phyloP scores from a whole-genome alignment of 73 alveolate genomes.

The Urostyla sp. region DNA sequence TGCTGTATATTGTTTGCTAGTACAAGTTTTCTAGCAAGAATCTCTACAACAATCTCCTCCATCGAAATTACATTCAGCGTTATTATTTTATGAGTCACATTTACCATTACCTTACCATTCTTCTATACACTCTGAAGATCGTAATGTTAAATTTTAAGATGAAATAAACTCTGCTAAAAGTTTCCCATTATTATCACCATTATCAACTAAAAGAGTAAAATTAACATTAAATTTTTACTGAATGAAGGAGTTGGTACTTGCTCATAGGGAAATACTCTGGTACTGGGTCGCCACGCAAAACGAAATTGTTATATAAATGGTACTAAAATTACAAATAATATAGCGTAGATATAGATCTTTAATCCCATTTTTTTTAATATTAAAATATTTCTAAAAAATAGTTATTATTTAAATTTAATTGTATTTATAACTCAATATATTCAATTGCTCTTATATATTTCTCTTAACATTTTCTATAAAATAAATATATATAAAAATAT shows the following conservation, averaged over 20 bases:
- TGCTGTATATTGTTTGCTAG: background rate
- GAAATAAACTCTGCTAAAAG: slow-evolving; percentile 28
- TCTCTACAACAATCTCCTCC: slow-evolving; percentile 83
- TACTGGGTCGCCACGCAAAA: slow-evolving; percentile 52
- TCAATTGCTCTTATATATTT: no score
- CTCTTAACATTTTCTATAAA: slow-evolving; percentile 22
- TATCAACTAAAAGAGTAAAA: slow-evolving; percentile 16
- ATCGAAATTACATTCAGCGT: slow-evolving; percentile 72
- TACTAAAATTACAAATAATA: no score
- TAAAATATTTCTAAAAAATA: no score
- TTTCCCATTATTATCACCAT: slow-evolving; percentile 56
- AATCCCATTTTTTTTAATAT: no score
- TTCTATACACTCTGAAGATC: slow-evolving; percentile 56
- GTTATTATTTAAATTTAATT: no score
- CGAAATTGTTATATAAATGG: slow-evolving; percentile 8
- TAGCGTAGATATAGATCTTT: no score
- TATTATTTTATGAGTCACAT: slow-evolving; percentile 73
- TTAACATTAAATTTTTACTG: slow-evolving; percentile 6
- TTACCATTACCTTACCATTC: slow-evolving; percentile 78
- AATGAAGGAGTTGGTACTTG: slow-evolving; percentile 39
- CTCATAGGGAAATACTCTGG: slow-evolving; percentile 31
- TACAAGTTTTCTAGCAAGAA: slow-evolving; percentile 68
- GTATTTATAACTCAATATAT: no score
- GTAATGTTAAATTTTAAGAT: slow-evolving; percentile 3
- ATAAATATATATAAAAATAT: background rate